Base-by-base conservation (phyloP, 768 basidiomycete species). In the Auriscalpium microsporum region DNA sequence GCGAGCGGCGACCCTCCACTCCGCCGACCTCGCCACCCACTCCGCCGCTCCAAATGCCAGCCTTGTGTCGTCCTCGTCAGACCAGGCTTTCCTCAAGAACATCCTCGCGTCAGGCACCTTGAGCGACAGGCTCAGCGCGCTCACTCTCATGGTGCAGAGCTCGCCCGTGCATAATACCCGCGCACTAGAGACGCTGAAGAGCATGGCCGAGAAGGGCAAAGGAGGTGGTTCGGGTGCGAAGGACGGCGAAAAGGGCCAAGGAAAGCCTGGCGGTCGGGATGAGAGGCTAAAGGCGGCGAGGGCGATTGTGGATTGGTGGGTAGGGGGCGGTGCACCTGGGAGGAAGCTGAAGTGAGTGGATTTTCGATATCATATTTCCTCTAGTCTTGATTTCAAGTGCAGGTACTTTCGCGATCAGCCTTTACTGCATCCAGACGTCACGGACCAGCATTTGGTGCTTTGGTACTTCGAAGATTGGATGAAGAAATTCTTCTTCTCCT, bases 401-500 rank as follows among this genome's bases (percentile, higher is more conserved):
- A 95, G 94, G 67, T 94, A 94, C 68, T 90, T 95, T 65, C 86
- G 90, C 8, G 94, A 95, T 65, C 94, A 94, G 63, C 85, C 88
- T 11, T 68, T 91, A 51, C 67, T 73, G 1, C 84, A 86, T 66
- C 78, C 81, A 0, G 69, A 71, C 16, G 75, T 81, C 33, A 84
- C 86, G 0, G 88, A 94, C 55, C 75, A 81, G 51, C 81, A 90
- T 66, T 70, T 97, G 0, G 63, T 94, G 6, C 56, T 86, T 3
- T 98, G 89, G 86, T 87, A 86, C 58, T 98, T 96, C 68, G 96
- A 99, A 69, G 95, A 98, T 63, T 97, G 92, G 90, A 68, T 97
- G 50, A 99, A 99, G 72, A 94, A 93, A 60, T 98, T 87, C 69
- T 97, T 96, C 73, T 98, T 95, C 71, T 84, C 85, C 2, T 70